These are phyloP conservation scores for Cylindrodendrum hubeiense DNA, from an alignment of 2,329 filamentous ascomycete genomes.

Conservation along the genomic window DNA sequence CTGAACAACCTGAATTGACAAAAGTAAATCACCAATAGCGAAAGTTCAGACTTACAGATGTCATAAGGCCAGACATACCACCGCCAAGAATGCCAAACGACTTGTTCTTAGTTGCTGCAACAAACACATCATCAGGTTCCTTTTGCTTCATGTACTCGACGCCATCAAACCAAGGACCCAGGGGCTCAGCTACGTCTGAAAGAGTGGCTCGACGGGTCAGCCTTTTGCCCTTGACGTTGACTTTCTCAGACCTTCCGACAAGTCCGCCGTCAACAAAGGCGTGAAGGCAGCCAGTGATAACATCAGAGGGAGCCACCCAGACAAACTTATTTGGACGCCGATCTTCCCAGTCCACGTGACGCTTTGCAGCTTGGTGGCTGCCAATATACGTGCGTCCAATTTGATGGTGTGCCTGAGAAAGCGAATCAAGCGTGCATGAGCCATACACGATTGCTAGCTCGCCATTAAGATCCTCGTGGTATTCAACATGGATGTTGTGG, in stretches of 20 bases:
- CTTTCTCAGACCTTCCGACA: slow-evolving; percentile 51
- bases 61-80: slow-evolving; percentile 50
- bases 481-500: slow-evolving; percentile 31
- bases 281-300: slow-evolving; percentile 52
- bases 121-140: slow-evolving; percentile 35
- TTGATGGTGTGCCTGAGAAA: slow-evolving; percentile 34
- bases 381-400: slow-evolving; percentile 27
- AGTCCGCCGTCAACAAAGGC: slow-evolving; percentile 52
- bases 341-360: slow-evolving; percentile 25
- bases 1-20: background rate
- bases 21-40: background rate
- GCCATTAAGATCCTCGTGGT: slow-evolving; percentile 31
- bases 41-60: slow-evolving; percentile 32
- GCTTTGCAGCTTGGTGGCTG: slow-evolving; percentile 18
- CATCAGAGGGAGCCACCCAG: slow-evolving; percentile 40
- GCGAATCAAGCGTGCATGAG: slow-evolving; percentile 29
- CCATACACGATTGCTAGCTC: slow-evolving; percentile 40
- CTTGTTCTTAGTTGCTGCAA: slow-evolving; percentile 41
- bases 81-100: slow-evolving; percentile 51
- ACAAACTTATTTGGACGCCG: slow-evolving; percentile 34
- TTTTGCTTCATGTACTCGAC: slow-evolving; percentile 41
- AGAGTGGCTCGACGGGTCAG: slow-evolving; percentile 69
- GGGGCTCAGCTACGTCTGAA: slow-evolving; percentile 67
- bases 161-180: slow-evolving; percentile 43
- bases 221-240: slow-evolving; percentile 46